Evolutionary conservation across 2,329 filamentous ascomycete species (phyloP), one percentile per base, ranked within the genome.

Genomic region (Fusarium mundagurra): DNA sequence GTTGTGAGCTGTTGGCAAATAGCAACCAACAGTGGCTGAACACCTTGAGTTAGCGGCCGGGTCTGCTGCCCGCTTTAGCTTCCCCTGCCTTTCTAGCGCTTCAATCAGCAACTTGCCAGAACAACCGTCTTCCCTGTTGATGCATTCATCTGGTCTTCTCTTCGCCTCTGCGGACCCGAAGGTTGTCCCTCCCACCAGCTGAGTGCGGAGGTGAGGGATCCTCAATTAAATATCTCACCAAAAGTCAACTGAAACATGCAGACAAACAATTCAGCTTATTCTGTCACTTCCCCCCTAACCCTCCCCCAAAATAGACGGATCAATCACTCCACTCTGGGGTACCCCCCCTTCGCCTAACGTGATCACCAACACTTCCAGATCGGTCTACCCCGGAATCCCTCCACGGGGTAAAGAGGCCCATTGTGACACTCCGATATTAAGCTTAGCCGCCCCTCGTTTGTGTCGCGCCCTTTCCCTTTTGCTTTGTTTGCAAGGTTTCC

Each of bases 271-370:
- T 13, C 44, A 55, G 24, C 29, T 33, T 39, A 60, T 66, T 36
- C 31, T 66, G 51, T 54, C 66, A 34, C 27, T n/a, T 48, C 34
- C 24, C 67, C 66, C 51, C 65, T 45, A 69, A 33, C 29, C 18
- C 31, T 36, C 39, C 61, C 29, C 34, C 29, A 39, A 51, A 36
- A 44, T 34, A 34, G 48, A 29, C 27, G 51, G 59, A 31, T 31
- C n/a, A 22, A 50, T 71, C 67, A 70, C 53, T 43, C 66, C 66
- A 70, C 47, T 66, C 67, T 60, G 66, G 67, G 66, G 67, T 70
- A 70, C 57, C 51, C 60, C 58, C 61, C 34, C 22, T 39, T 29
- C 53, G n/a, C 61, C 61, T 60, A 65, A 48, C 18, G 14, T 70
- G 66, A 70, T 50, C 67, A 70, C 67, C 66, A 67, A 61, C 54